These are phyloP conservation scores for Mycena sp. DNA, from an alignment of 1,284 basidiomycete species.

Conservation along the genomic window DNA sequence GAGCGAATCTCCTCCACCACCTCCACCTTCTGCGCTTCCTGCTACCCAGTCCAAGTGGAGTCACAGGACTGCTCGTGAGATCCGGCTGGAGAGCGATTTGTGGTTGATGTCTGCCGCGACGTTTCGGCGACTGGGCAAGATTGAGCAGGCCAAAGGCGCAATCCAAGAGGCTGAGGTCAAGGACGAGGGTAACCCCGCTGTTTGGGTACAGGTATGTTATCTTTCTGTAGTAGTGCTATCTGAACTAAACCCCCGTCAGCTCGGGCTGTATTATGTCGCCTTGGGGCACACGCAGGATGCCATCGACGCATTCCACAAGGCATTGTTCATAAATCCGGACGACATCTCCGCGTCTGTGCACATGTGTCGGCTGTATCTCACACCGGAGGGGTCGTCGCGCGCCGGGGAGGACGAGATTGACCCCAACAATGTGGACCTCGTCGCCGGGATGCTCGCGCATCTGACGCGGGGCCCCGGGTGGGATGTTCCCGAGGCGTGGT, in stretches of 20 bases:
- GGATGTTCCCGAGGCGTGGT: conserved; percentile 95
- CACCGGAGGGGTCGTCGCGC: conserved; percentile 38
- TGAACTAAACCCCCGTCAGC: conserved; percentile 48
- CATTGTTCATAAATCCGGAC: conserved; percentile 80
- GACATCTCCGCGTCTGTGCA: conserved; percentile 82
- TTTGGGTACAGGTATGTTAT: conserved; percentile 89
- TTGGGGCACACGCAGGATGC: conserved; percentile 69
- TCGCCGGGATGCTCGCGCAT: conserved; percentile 72
- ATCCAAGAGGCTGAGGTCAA: conserved; percentile 96
- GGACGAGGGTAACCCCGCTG: conserved; percentile 87
- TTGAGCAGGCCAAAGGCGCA: conserved; percentile 89
- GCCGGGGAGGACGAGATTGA: conserved; percentile 32
- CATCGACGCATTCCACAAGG: conserved; percentile 83
- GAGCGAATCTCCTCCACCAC: conserved; percentile 49
- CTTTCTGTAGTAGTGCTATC: background rate
- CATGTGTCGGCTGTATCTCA: conserved; percentile 79
- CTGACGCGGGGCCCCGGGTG: conserved; percentile 77
- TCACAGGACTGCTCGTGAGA: conserved; percentile 66
- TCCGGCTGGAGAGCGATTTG: conserved; percentile 81
- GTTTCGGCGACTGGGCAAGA: conserved; percentile 89
- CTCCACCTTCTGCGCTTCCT: conserved; percentile 54
- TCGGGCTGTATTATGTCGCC: conserved; percentile 80
- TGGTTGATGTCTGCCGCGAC: conserved; percentile 97
- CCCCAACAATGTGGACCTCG: conserved; percentile 74
- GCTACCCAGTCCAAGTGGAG: conserved; percentile 50